phyloP scores from a whole-genome alignment of 2,329 filamentous ascomycete species.

The Diaporthe sp. region DNA sequence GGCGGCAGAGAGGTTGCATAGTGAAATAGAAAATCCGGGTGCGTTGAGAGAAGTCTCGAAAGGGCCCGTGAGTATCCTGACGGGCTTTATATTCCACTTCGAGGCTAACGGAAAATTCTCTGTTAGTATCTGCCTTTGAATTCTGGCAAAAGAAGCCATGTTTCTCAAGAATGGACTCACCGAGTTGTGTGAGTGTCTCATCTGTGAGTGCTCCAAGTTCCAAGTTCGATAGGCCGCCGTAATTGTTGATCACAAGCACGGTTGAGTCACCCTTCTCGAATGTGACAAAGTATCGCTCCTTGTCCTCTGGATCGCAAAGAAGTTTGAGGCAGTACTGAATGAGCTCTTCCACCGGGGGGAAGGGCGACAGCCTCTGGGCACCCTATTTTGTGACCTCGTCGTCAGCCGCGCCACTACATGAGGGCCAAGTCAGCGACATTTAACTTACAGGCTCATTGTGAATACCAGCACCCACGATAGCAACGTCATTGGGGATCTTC shows the following conservation, averaged over 20 bases:
- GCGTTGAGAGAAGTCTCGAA: conserved; percentile 69
- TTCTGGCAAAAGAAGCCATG: fast-evolving
- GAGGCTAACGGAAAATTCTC: conserved; percentile 29
- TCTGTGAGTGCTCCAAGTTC: conserved; percentile 69
- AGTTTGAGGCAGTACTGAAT: conserved; percentile 65
- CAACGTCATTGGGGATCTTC: conserved; percentile 54
- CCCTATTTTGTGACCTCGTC: conserved; percentile 43
- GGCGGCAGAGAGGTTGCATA: conserved; percentile 63
- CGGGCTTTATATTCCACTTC: conserved; percentile 63
- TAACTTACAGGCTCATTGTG: conserved; percentile 60
- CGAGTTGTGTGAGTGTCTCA: conserved; percentile 64
- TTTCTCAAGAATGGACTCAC: conserved; percentile 41
- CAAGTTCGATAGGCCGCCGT: conserved; percentile 68
- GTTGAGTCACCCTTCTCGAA: conserved; percentile 60
- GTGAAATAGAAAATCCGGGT: conserved; percentile 68
- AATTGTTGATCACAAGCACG: conserved; percentile 69
- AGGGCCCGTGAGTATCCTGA: conserved; percentile 60
- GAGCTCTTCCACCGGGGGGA: conserved; percentile 56
- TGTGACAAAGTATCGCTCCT: conserved; percentile 67
- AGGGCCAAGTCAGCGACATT: background rate
- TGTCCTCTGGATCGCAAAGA: conserved; percentile 64
- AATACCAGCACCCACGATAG: conserved; percentile 67
- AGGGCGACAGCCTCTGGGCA: conserved; percentile 56
- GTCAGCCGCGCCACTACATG: conserved; percentile 1
- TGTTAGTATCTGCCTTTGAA: background rate